Conservation (phyloP, 78 protist species). For the Chrysochromulina parva region DNA sequence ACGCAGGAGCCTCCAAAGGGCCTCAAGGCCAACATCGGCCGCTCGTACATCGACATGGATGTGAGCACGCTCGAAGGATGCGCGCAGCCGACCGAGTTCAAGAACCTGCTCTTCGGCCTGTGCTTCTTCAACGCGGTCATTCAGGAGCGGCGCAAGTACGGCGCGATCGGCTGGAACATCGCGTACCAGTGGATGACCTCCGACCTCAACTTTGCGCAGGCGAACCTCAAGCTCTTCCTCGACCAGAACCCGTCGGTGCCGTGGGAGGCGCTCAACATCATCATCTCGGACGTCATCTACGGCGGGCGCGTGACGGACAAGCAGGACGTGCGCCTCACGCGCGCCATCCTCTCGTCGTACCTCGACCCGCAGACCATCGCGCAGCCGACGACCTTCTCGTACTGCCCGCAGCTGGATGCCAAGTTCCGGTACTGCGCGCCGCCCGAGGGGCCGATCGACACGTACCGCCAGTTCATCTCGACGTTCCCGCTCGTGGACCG, state of each 20-base stretch:
- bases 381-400: not conserved
- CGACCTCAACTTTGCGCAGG: slow-evolving; percentile 18
- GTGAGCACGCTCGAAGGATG: not conserved
- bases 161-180: slow-evolving; percentile 72
- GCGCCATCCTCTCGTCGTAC: slow-evolving; percentile 14
- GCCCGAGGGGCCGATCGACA: not conserved
- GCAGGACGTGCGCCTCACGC: slow-evolving; percentile 34
- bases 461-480: not conserved
- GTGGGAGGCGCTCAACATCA: slow-evolving; percentile 26
- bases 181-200: slow-evolving; percentile 56
- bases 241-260: slow-evolving; percentile 41
- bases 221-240: slow-evolving; percentile 19
- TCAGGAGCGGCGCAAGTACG: slow-evolving; percentile 69
- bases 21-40: slow-evolving; percentile 16
- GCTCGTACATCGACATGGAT: slow-evolving; percentile 8
- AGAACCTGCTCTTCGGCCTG: slow-evolving; percentile 57
- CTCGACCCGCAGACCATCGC: not conserved
- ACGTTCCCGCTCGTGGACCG: slow-evolving; percentile 32
- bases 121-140: slow-evolving; percentile 66
- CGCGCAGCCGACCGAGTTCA: slow-evolving; percentile 13
- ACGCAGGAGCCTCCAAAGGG: slow-evolving; percentile 65
- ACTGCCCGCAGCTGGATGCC: slow-evolving; percentile 4
- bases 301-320: slow-evolving; percentile 75
- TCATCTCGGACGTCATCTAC: slow-evolving; percentile 39
- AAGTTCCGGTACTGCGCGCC: slow-evolving; percentile 25